Percentiles rank a stretch among this genome's conserved stretches.
These are phyloP conservation scores for Babesia caballi DNA, from an alignment of 169 alveolate species.

Conservation along the genomic window DNA sequence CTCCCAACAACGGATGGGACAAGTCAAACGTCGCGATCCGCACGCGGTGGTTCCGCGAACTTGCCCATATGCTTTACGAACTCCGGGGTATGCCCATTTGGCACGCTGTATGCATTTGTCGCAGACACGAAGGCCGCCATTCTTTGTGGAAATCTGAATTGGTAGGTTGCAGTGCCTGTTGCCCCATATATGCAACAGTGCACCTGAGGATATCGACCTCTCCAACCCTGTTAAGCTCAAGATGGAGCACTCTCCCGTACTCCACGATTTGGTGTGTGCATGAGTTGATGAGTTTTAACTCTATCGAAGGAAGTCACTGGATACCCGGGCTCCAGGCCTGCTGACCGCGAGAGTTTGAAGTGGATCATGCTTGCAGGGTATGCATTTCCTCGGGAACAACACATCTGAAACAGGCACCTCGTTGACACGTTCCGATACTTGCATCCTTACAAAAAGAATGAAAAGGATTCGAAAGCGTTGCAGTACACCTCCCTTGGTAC, in stretches of 20 bases:
- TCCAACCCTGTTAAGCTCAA: conserved; percentile 34
- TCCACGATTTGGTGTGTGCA: conserved; percentile 24
- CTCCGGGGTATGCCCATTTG: conserved; percentile 10
- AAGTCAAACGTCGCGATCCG: not conserved
- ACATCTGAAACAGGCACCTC: conserved; percentile 6
- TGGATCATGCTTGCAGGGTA: conserved; percentile 47
- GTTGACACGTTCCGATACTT: conserved; percentile 16
- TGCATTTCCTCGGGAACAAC: not conserved
- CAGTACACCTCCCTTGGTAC: conserved; percentile 41
- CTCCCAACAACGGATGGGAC: conserved; percentile 42
- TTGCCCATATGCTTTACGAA: conserved; percentile 17
- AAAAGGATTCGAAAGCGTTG: not conserved
- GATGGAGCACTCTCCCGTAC: conserved; percentile 19
- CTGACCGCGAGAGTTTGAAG: conserved; percentile 26
- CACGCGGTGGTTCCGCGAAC: conserved; percentile 30
- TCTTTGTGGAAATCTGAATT: conserved; percentile 28
- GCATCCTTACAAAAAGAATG: conserved; percentile 31
- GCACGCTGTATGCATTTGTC: no score
- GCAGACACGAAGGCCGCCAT: conserved; percentile 41
- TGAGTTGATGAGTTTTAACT: not conserved
- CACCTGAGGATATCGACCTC: conserved; percentile 56
- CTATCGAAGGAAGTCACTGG: conserved; percentile 21
- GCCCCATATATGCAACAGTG: not conserved
- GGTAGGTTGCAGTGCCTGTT: not conserved
- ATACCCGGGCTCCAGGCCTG: conserved; percentile 35